These are phyloP conservation scores for Paraphoma sp. DNA, from an alignment of 2,329 filamentous ascomycete species.

Conservation along the genomic window DNA sequence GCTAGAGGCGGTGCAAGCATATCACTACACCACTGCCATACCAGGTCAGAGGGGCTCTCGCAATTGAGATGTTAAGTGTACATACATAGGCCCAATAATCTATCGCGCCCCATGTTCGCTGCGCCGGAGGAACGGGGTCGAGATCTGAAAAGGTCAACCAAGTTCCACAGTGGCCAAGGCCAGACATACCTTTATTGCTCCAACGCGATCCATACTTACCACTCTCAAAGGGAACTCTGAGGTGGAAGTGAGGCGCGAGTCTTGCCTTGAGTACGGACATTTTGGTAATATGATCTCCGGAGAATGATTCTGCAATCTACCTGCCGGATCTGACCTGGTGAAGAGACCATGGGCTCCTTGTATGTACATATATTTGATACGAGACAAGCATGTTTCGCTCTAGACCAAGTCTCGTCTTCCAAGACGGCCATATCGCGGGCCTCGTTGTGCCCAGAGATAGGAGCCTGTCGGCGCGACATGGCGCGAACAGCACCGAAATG, in stretches of 20 bases:
- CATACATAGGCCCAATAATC: slow-evolving; percentile 49
- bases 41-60: too few relatives aligned
- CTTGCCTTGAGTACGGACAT: slow-evolving; percentile 48
- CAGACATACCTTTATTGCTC: slow-evolving; percentile 54
- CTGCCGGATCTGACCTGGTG: background rate
- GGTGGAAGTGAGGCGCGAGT: slow-evolving; percentile 47
- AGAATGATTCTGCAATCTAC: background rate
- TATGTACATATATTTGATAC: background rate
- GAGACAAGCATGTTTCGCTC: background rate
- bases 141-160: slow-evolving; percentile 28
- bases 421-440: slow-evolving; percentile 5
- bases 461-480: slow-evolving; percentile 19
- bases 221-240: slow-evolving; percentile 47
- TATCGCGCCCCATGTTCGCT: slow-evolving; percentile 55
- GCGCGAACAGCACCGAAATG: background rate
- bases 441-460: slow-evolving; percentile 16
- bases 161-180: background rate
- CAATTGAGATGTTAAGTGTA: too few relatives aligned
- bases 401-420: background rate
- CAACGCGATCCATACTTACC: slow-evolving; percentile 53
- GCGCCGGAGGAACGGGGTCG: slow-evolving; percentile 49
- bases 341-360: background rate
- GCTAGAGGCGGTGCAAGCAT: slow-evolving; percentile 53
- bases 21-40: slow-evolving; percentile 56
- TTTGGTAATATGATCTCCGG: background rate